Conservation (phyloP, 106 monocot species). For the Phalaenopsis equestris region DNA sequence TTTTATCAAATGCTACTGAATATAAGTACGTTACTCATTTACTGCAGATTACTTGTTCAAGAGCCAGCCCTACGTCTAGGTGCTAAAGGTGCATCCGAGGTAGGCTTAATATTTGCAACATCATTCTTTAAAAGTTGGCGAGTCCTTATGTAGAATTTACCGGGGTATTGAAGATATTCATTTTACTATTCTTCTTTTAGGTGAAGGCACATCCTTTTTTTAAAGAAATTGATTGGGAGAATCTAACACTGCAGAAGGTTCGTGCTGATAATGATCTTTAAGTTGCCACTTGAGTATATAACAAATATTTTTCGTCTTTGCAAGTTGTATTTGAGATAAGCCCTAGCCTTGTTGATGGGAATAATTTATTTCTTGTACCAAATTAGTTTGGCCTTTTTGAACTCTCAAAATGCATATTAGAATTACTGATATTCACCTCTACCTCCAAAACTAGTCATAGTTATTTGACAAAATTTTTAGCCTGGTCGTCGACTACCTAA, state of each 20-base stretch:
- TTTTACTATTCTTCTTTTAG: constrained; percentile 22
- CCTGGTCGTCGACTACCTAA: too few species aligned
- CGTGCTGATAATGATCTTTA: neutral
- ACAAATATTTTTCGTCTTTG: neutral
- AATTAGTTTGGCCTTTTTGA: neutral
- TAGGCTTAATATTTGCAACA: constrained; percentile 3
- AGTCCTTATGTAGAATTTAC: neutral
- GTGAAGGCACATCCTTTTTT: constrained; percentile 59
- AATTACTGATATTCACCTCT: neutral
- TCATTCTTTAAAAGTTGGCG: neutral
- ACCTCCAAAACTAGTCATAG: neutral
- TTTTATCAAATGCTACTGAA: neutral
- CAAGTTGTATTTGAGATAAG: neutral
- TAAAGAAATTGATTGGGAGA: constrained; percentile 51
- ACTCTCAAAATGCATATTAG: neutral
- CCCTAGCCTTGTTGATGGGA: too few species aligned
- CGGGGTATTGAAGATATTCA: neutral
- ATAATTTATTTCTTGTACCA: neutral
- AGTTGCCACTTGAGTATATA: neutral
- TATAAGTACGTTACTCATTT: neutral
- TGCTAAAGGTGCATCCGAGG: constrained; percentile 59
- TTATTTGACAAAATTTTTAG: too few species aligned
- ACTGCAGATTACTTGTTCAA: constrained; percentile 47
- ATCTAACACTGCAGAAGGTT: constrained; percentile 53
- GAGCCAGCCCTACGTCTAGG: constrained; percentile 46